Base-by-base conservation (phyloP, 2,329 filamentous ascomycete species). In the Verticillium dahliae region DNA sequence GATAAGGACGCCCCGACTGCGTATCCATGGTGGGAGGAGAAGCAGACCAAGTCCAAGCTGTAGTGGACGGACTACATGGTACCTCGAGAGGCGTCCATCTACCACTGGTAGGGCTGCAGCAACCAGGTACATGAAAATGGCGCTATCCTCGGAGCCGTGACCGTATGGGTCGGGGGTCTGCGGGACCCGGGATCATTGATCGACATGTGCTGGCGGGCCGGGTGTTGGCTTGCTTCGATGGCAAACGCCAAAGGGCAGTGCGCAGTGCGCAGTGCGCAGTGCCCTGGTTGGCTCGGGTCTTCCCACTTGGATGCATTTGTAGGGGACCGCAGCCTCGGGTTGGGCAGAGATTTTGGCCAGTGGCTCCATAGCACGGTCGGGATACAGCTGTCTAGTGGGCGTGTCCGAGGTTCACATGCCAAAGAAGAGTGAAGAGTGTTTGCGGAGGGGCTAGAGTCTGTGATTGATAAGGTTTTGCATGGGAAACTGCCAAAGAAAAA, bases 11-110 rank as follows among this genome's bases (percentile, higher is more conserved):
- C 80, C 9, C 86, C 88, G 1, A 72, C 73, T 0, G 79, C 78
- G 14, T 89, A 86, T 73, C 89, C 88, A 0, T 91, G 88, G 89
- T 91, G 88, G 87, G 74, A 81, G 57, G 80, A 83, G 13, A 72
- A 72, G 33, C 72, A 76, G 59, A 67, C 74, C 41, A 67, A 67
- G 57, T 63, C 65, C 31, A 69, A 69, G 65, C 62, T 69, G 37
- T 65, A 58, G 9, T 35, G 54, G 9, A 7, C 27, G 27, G 11
- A 22, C 27, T 15, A 7, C 33, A 34, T 22, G 41, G 14, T 41
- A 41, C 27, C 27, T 27, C 3, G 4, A 27, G 27, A 27, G 27
- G 27, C 27, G 27, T 27, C 27, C 27, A 27, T 41, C 15, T 50
- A 11, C 9, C 6, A 11, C 6, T 50, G 45, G 13, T 9, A 27